Base-by-base conservation (phyloP, 331 rosid genomes). In the Dryas integrifolia region DNA sequence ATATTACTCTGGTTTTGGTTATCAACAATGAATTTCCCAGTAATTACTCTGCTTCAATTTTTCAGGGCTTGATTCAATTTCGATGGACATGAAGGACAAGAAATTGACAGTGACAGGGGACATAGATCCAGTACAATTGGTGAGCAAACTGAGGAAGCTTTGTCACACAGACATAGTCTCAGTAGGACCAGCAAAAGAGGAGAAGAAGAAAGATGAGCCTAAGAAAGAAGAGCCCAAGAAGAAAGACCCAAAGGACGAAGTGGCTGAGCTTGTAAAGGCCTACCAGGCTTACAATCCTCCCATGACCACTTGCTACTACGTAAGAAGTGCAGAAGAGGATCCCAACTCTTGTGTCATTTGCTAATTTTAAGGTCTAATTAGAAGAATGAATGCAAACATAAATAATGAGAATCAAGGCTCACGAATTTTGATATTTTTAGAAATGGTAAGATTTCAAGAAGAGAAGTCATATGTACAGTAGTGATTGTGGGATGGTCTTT, bases 61-160 rank as follows among this genome's bases (percentile, higher is more conserved):
- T 74, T 39, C 84, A 94, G 98, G 98, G 61, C 86, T 94, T n/a
- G 96, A 89, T 1, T 86, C 97, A 44, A 81, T 91, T 5, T 74
- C 92, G 0, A 76, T 87, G 77, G 92, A 93, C 67, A 70, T 77
- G 89, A 91, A 91, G 73, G 95, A 89, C 77, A 67, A 70, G 66
- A 89, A 90, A 65, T 8, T 91, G 77, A 93, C 96, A 0, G 72
- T 91, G 72, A 84, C 67, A 0, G 98, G 97, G 26, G 85, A 80
- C 2, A 48, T 85, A 11, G 96, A 93, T 47, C 81, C 98, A 0
- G 97, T 93, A 7, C 0, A 1, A 6, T 71, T 89, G 12, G 96
- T 78, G 18, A 68, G 59, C 3, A 93, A 89, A 55, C 38, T 91
- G 62, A 86, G 91, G 78, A 93, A 93, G 84, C 38, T 68, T 4